Evolutionary conservation across 257 asterid genomes (phyloP).

Genomic region (Salvia splendens): DNA sequence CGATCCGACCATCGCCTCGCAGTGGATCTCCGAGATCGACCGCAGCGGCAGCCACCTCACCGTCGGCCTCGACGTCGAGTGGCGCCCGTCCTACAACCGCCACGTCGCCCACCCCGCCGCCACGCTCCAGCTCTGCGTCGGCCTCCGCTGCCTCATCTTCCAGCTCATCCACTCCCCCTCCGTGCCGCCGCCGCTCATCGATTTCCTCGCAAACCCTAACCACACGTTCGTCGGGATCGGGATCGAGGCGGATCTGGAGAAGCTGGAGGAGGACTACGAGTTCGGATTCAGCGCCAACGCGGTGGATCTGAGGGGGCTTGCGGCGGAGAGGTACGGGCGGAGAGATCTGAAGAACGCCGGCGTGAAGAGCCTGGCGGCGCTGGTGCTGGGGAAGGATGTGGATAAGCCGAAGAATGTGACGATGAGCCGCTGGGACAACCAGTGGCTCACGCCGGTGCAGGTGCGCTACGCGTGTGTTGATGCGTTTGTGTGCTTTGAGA

Average conservation of each 20-base stretch:
- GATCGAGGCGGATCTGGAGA: constrained; percentile 27
- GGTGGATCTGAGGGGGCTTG: constrained; percentile 34
- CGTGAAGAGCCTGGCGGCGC: constrained; percentile 28
- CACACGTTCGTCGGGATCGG: constrained; percentile 41
- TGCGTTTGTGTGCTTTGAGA: constrained; percentile 38
- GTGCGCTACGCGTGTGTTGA: constrained; percentile 39
- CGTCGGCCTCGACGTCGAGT: constrained; percentile 48
- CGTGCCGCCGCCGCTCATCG: constrained; percentile 28
- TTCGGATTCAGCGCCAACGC: constrained; percentile 22
- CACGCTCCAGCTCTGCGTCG: constrained; percentile 44
- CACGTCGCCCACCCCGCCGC: constrained; percentile 34
- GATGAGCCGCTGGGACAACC: constrained; percentile 37
- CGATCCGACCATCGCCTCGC: constrained; percentile 22
- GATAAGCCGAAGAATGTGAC: constrained; percentile 31
- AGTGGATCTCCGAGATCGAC: constrained; percentile 35
- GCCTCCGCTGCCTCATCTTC: constrained; percentile 40
- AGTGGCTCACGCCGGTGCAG: constrained; percentile 30
- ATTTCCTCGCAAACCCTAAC: constrained; percentile 29
- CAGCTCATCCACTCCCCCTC: constrained; percentile 31
- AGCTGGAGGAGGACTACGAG: constrained; percentile 28
- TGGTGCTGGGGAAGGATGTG: constrained; percentile 30
- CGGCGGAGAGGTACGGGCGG: not conserved
- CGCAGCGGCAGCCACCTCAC: constrained; percentile 34
- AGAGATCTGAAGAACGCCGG: constrained; percentile 3
- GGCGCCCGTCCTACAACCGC: constrained; percentile 34